These are phyloP conservation scores for Cornus florida DNA, from an alignment of 148 eudicot genomes.

Conservation along the genomic window DNA sequence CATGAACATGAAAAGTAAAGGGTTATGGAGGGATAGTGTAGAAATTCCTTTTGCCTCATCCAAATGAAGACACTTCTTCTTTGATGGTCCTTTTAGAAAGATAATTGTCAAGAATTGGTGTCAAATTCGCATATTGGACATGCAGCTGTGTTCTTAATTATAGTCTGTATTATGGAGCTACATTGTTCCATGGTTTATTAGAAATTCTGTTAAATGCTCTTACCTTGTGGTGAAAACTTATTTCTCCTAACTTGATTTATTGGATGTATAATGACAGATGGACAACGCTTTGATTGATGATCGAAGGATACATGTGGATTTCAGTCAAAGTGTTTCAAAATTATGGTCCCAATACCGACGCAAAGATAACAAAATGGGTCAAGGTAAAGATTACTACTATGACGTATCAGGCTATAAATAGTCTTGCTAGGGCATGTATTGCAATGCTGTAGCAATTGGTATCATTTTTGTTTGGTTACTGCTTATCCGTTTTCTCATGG, in stretches of 20 bases:
- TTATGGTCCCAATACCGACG: constrained; percentile 85
- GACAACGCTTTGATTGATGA: constrained; percentile 96
- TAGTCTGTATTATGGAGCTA: not conserved
- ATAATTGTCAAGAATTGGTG: not conserved
- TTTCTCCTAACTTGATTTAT: constrained; percentile 8
- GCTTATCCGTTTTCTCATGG: not conserved
- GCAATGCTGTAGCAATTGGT: not conserved
- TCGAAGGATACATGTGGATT: constrained; percentile 91
- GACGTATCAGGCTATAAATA: not conserved
- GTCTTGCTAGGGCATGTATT: constrained; percentile 1
- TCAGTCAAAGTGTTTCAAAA: constrained; percentile 95
- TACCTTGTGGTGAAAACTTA: not conserved
- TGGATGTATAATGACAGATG: constrained; percentile 54
- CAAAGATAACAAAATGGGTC: constrained; percentile 56
- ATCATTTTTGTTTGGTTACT: not conserved
- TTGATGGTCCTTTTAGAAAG: not conserved
- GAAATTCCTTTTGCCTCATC: not conserved
- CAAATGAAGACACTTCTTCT: not conserved
- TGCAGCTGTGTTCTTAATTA: not conserved
- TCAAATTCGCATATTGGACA: not conserved
- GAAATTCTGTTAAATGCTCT: too few species aligned
- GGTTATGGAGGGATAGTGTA: not conserved
- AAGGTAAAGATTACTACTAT: constrained; percentile 15
- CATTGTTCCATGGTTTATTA: not conserved
- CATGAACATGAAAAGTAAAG: too few species aligned